A percentile compares a stretch with the other conserved stretches of the same genome.
Evolutionary conservation across 208 protist genomes (phyloP).

Genomic region (Novymonas esmeraldas): DNA sequence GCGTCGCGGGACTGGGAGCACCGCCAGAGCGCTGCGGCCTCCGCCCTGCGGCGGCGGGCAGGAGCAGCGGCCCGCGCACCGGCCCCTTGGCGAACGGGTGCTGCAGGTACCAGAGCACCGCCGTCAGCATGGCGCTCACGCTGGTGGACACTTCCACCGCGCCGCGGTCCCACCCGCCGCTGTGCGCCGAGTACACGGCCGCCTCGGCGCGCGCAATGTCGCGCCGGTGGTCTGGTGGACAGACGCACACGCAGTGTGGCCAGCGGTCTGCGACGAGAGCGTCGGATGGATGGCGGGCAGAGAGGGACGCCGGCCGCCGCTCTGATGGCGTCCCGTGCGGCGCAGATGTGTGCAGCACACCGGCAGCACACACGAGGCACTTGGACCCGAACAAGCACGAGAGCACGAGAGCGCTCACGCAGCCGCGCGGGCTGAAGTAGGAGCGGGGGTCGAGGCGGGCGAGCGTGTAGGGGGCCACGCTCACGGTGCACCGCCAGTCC

Average conservation of each 20-base stretch:
- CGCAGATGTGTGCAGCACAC: neutral
- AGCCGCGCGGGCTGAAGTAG: conserved; percentile 59
- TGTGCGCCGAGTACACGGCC: neutral
- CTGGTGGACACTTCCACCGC: conserved; percentile 5
- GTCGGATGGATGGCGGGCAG: neutral
- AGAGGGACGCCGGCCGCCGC: neutral
- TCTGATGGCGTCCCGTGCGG: neutral
- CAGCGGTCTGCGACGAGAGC: conserved; percentile 2
- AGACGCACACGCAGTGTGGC: conserved; percentile 47
- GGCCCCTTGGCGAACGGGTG: neutral
- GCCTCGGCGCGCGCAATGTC: conserved; percentile 9
- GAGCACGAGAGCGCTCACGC: conserved; percentile 44
- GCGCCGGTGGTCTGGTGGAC: conserved; percentile 29
- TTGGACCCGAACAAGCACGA: conserved; percentile 52
- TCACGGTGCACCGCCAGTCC: conserved; percentile 73
- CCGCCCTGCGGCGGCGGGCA: neutral
- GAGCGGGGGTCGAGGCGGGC: conserved; percentile 52
- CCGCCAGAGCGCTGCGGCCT: no score
- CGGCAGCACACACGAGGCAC: conserved; percentile 47
- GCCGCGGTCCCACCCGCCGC: neutral
- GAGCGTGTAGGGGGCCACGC: conserved; percentile 74
- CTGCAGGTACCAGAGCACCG: conserved; percentile 11
- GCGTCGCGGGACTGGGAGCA: no score
- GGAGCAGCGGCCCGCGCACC: neutral
- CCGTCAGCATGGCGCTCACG: conserved; percentile 22